Base-by-base conservation (phyloP, 495 filamentous ascomycete genomes). In the Glonium stellatum region DNA sequence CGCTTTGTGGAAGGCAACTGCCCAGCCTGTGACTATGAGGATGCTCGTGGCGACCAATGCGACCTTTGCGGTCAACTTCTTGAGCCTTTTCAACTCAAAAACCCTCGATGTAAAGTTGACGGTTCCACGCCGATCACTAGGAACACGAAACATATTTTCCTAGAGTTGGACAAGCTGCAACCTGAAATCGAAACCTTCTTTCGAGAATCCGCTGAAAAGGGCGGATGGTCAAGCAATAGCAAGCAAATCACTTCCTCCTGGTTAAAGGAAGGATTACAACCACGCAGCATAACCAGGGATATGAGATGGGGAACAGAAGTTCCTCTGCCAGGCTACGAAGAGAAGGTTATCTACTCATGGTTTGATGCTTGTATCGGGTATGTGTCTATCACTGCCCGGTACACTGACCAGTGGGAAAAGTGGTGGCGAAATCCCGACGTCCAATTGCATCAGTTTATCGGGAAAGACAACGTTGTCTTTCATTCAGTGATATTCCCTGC, bases 301-400 rank as follows among this genome's bases (percentile, higher is more conserved):
- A 77, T 97, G 52, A 89, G 85, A 72, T 96, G 91, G 91, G 91
- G 91, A 67, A 87, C 86, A 13, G 80, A 84, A 9, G 80, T 90
- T 13, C 64, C 64, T 13, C 52, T 63, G 6, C 72, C 73, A 15
- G 82, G 78, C 10, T 92, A 85, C 50, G 85, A 86, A 58, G 79
- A 87, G 58, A 95, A 95, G 78, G 91, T 95, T 59, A 80, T 97
- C 61, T 98, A 98, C 65, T 90, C 96, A 41, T 98, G 93, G 93
- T 98, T 98, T 66, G 93, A 98, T 72, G 93, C 93, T 39, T 96
- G 90, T 72, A 95, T 96, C 61, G 93, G 93, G 10, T 98, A 98
- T 70, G 84, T 89, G 5, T 96, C 90, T 0, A 98, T 98, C 63
- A 97, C 93, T 6, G 90, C 89, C 57, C 91, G 86, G 64, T 97